Percentiles rank a stretch among this genome's conserved stretches.
Conservation (phyloP, 1,284 basidiomycete genomes). For the Hemileia vastatrix region DNA sequence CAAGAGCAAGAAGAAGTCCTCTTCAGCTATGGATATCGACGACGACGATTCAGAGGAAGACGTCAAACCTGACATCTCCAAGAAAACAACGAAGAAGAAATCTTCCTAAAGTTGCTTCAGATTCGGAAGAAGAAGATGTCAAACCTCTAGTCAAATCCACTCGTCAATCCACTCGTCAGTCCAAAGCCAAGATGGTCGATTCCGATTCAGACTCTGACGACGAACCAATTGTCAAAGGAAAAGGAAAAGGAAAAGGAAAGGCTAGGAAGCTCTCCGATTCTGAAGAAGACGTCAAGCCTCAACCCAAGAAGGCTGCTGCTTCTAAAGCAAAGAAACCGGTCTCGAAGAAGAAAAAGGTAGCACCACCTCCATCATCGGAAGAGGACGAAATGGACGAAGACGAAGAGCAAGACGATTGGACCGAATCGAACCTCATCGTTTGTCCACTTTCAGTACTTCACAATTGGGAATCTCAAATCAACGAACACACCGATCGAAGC, state of each 20-base stretch:
- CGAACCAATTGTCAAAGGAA: too few relatives aligned
- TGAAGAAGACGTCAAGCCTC: background rate
- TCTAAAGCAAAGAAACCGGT: background rate
- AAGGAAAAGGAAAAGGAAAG: conserved; percentile 5
- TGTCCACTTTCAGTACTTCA: conserved; percentile 23
- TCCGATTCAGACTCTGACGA: conserved; percentile 4
- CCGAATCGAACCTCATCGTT: conserved; percentile 23
- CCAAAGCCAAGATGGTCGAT: background rate
- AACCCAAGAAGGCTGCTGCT: too few relatives aligned
- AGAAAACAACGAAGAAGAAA: background rate
- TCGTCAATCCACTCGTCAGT: background rate
- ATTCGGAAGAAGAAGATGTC: background rate
- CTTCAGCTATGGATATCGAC: background rate
- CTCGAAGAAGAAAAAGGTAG: conserved; percentile 3
- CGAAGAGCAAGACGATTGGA: background rate
- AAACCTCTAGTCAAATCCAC: background rate
- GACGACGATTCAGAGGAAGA: background rate
- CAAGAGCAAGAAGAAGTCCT: background rate
- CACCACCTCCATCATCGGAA: conserved; percentile 2
- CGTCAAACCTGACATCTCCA: background rate
- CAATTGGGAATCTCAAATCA: conserved; percentile 23
- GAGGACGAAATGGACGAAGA: conserved; percentile 5
- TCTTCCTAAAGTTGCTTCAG: background rate
- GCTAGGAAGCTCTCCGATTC: background rate
- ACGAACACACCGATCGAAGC: conserved; percentile 7